Base-by-base conservation (phyloP, 129 eudicot species). In the Logfia minima region DNA sequence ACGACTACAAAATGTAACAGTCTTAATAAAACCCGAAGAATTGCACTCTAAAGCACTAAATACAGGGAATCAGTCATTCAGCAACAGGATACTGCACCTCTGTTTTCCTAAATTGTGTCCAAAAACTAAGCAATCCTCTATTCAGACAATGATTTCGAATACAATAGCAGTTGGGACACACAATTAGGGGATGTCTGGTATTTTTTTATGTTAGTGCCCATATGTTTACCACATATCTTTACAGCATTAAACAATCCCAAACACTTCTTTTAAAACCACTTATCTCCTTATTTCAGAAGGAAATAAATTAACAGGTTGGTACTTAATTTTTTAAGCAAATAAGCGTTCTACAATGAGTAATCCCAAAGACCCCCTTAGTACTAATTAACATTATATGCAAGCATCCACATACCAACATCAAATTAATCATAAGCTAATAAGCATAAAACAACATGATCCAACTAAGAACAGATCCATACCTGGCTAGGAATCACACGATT, bases 401-500 rank as follows among this genome's bases (percentile, higher is more conserved):
- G n/a, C 48, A 39, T 6, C 35, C 8, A 66, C 2, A 56, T 60
- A 21, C 45, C 18, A 39, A 56, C 13, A 23, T 11, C 4, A 8
- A 39, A 41, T 41, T 39, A 71, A 28, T 80, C 60, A 73, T 4
- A 80, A 53, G 52, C 62, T 22, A 65, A 34, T 22, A 51, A 72
- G 31, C 66, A 26, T 48, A 72, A 59, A 16, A n/a, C 35, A 79
- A 5, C 72, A 70, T 69, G 28, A 78, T 23, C 65, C 18, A 79
- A 53, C 52, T 31, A 72, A 24, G 48, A 72, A 66, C 37, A 72
- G 18, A 80, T 39, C 64, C 64, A 78, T 87, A 91, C 98, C 97
- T 87, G 90, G 71, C 96, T 94, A 51, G 97, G 98, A 72, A 94
- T 91, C 87, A 86, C 88, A 4, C 98, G 89, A 66, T 66, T 72